These are phyloP conservation scores for Solanum hybrid DNA, from an alignment of 305 asterid species.

Conservation along the genomic window DNA sequence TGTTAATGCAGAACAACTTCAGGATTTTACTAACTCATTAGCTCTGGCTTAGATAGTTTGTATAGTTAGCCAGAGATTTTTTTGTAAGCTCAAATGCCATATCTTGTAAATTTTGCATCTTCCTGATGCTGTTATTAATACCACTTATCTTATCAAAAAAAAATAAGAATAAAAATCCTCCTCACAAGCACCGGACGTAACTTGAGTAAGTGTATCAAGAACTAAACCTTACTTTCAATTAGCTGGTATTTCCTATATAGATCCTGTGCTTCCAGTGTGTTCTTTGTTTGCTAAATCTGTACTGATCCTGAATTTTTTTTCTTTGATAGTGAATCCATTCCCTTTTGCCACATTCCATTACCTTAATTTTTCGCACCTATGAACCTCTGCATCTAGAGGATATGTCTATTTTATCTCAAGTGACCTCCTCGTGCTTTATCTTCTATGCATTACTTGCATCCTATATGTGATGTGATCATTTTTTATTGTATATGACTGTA, in stretches of 20 bases:
- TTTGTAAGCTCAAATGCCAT: no score
- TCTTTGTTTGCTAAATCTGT: neutral
- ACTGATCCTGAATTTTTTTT: neutral
- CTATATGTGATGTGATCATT: neutral
- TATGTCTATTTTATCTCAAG: neutral
- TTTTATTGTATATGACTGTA: neutral
- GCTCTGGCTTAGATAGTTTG: no score
- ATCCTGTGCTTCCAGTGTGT: neutral
- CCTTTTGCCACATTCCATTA: neutral
- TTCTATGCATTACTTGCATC: neutral
- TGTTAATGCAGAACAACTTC: no score
- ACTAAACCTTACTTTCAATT: neutral
- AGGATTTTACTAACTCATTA: no score
- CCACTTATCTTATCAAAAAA: no score
- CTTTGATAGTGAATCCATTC: neutral
- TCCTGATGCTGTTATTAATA: no score
- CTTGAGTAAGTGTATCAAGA: neutral
- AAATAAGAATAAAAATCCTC: neutral
- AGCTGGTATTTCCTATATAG: neutral
- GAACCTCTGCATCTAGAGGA: conserved; percentile 6
- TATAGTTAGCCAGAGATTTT: no score
- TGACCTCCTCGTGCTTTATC: neutral
- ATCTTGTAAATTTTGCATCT: no score
- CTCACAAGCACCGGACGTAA: neutral
- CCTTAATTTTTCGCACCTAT: neutral